Evolutionary conservation across 768 basidiomycete species (phyloP), one percentile per base, ranked within the genome.

Genomic region (Boletus rex-veris): DNA sequence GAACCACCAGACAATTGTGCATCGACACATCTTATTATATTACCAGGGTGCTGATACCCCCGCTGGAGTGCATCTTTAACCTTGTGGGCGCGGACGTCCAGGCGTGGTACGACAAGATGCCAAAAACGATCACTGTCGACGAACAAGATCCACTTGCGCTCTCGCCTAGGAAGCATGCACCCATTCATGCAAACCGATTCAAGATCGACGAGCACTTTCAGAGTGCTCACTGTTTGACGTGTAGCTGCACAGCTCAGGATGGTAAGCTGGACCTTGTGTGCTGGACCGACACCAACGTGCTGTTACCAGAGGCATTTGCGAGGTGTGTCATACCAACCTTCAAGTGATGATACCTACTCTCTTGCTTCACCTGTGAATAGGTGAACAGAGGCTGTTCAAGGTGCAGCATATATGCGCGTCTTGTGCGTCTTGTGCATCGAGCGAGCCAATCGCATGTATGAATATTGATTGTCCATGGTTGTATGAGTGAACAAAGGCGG

Each of bases 1-100:
- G 11, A 7, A 33, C 33, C 33, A 19, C 37, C 48, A 91, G 88
- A 38, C 79, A 85, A 55, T 72, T 83, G 42, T 82, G 83, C 18
- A 79, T 98, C n/a, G 95, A 99, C 62, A 86, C 85, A 5, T 68
- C 77, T 11, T 97, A 98, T 68, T 98, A 99, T 68, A 95, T 99
- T 62, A 80, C 81, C 0, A 77, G 82, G 42, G 85, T 94, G 15
- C 77, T 98, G 43, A 92, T 98, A 41, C 92, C 92, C 9, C 93
- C 96, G 0, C 67, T 99, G 58, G 88, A 90, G 54, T 82, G 97
- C 43, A 82, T 99, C 42, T 92, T 98, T 76, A 92, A 88, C 31
- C 82, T 98, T 21, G 45, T 45, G 4, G 50, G 50, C 2, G 50
- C 42, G 5, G 50, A 51, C 12, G 50, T 51, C 18, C 50, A 36